phyloP scores from a whole-genome alignment of 139 green algal genomes.

The Marvania coccoides region DNA sequence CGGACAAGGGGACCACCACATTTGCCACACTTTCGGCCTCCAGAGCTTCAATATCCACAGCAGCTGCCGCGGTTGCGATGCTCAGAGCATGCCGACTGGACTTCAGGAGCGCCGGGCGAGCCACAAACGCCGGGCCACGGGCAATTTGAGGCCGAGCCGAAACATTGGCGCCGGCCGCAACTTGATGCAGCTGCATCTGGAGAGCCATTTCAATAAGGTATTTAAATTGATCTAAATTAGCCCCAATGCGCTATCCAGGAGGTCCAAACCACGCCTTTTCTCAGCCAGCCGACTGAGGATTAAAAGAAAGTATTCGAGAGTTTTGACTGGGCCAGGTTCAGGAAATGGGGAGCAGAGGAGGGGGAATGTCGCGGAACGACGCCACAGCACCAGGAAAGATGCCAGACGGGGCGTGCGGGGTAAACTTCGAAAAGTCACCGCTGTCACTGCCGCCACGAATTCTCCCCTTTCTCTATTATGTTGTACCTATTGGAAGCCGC shows the following conservation, averaged over 20 bases:
- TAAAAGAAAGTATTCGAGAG: too few relatives aligned
- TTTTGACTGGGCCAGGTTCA: too few relatives aligned
- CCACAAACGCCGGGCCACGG: not conserved
- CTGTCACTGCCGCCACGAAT: too few relatives aligned
- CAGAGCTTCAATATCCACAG: slow-evolving; percentile 12
- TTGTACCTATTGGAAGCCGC: too few relatives aligned
- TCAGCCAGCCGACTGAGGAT: too few relatives aligned
- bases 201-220: too few relatives aligned
- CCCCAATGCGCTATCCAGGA: not conserved
- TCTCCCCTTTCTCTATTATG: too few relatives aligned
- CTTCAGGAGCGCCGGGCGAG: not conserved
- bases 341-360: too few relatives aligned
- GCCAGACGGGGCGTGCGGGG: too few relatives aligned
- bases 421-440: too few relatives aligned
- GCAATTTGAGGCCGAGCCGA: not conserved
- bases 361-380: too few relatives aligned
- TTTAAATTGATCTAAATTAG: not conserved
- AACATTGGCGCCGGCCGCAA: not conserved
- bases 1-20: not conserved
- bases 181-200: not conserved
- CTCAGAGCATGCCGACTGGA: not conserved
- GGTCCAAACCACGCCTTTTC: not conserved
- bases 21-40: slow-evolving; percentile 12
- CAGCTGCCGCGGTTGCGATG: slow-evolving; percentile 6
- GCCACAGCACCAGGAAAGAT: too few relatives aligned